A percentile compares a stretch with the other conserved stretches of the same genome.
Evolutionary conservation across 169 alveolate genomes (phyloP).

Genomic region (Babesia ovis): DNA sequence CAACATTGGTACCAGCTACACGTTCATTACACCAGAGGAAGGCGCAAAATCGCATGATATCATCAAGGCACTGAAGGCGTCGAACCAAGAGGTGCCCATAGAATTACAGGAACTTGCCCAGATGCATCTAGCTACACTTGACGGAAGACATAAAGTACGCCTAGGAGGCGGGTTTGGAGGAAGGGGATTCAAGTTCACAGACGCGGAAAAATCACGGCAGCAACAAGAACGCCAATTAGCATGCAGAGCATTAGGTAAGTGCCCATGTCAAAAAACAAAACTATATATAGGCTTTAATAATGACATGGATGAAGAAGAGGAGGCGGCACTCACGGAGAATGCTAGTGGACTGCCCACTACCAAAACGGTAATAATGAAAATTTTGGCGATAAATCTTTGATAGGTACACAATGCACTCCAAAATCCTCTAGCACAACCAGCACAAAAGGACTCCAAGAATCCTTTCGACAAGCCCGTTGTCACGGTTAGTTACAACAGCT

Average conservation of each 20-base stretch:
- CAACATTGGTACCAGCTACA: constrained; percentile 94
- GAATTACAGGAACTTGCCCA: constrained; percentile 70
- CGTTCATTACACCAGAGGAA: constrained; percentile 92
- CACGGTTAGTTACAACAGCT: constrained; percentile 6
- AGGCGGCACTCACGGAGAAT: constrained; percentile 17
- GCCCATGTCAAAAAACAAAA: not conserved
- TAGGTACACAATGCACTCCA: constrained; percentile 1
- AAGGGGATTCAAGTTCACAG: constrained; percentile 91
- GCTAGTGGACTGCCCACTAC: not conserved
- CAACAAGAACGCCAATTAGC: constrained; percentile 85
- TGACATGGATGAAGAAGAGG: constrained; percentile 60
- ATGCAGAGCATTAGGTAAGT: constrained; percentile 81
- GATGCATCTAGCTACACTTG: constrained; percentile 83
- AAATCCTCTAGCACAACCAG: not conserved
- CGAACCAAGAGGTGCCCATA: constrained; percentile 68
- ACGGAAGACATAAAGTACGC: constrained; percentile 83
- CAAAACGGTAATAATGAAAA: constrained; percentile 9
- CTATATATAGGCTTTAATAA: constrained; percentile 16
- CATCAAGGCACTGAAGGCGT: constrained; percentile 83
- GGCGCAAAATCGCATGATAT: constrained; percentile 93
- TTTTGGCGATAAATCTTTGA: not conserved
- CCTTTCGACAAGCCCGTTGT: constrained; percentile 32
- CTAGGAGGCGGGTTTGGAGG: constrained; percentile 92
- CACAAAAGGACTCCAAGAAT: constrained; percentile 19
- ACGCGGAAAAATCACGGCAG: constrained; percentile 87